Percentiles rank a stretch among this genome's conserved stretches.
Evolutionary conservation across 2,329 filamentous ascomycete species (phyloP).

Genomic region (Geosmithia putterillii): DNA sequence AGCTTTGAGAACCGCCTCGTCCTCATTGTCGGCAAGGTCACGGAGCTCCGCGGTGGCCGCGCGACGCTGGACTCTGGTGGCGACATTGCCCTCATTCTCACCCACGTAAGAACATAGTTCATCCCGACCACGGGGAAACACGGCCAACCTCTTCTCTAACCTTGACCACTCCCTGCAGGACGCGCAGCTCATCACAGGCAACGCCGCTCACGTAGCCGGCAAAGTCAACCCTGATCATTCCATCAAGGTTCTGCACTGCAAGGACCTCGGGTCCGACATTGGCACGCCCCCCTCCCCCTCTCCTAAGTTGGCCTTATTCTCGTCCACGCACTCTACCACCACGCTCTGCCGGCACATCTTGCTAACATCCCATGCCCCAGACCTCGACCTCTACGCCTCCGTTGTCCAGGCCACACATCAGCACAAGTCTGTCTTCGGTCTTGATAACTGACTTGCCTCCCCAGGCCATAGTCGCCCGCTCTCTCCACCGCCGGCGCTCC

Average conservation of each 20-base stretch:
- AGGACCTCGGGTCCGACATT: conserved; percentile 56
- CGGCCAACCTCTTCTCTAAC: conserved; percentile 1
- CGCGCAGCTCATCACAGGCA: conserved; percentile 54
- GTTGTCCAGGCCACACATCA: conserved; percentile 81
- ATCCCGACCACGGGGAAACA: conserved; percentile 1
- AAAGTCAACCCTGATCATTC: conserved; percentile 65
- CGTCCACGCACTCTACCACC: background rate
- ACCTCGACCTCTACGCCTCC: conserved; percentile 62
- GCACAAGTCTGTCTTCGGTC: conserved; percentile 66
- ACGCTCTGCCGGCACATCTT: background rate
- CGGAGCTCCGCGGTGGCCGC: conserved; percentile 66
- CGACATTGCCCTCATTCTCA: conserved; percentile 60
- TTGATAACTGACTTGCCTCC: conserved; percentile 31
- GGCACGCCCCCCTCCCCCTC: conserved; percentile 37
- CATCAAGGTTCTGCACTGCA: conserved; percentile 56
- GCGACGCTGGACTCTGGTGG: conserved; percentile 75
- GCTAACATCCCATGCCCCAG: conserved; percentile 27
- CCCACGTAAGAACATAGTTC: conserved; percentile 54
- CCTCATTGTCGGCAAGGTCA: conserved; percentile 76
- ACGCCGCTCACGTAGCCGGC: conserved; percentile 65
- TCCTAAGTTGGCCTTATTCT: background rate
- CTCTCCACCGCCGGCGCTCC: conserved; percentile 3
- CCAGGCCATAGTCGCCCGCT: conserved; percentile 13
- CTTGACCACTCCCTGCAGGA: conserved; percentile 50
- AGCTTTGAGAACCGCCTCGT: conserved; percentile 64